Percentiles rank a stretch among this genome's conserved stretches.
Evolutionary conservation across 2,329 filamentous ascomycete genomes (phyloP).

Genomic region (Aspergillus pseudotamarii): DNA sequence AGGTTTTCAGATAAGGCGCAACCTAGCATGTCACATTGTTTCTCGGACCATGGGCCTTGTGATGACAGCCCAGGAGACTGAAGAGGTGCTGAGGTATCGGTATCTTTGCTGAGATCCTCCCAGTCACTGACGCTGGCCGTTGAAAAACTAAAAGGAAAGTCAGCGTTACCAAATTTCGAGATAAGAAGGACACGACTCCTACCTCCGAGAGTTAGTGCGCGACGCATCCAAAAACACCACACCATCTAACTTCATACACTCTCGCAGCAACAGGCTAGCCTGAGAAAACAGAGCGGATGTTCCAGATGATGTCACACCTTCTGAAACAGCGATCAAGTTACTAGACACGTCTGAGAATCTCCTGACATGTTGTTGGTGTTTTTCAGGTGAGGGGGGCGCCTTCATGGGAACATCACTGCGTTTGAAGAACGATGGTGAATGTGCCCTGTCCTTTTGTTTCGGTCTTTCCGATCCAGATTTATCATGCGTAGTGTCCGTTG

Average conservation of each 20-base stretch:
- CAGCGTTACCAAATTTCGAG: neutral
- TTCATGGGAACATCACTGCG: neutral
- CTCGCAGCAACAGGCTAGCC: conserved; percentile 46
- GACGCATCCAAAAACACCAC: conserved; percentile 31
- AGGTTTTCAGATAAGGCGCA: conserved; percentile 8
- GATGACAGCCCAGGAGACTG: conserved; percentile 14
- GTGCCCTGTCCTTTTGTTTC: neutral
- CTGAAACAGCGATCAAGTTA: conserved; percentile 16
- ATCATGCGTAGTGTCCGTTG: neutral
- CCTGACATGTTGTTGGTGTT: conserved; percentile 14
- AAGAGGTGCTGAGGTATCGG: conserved; percentile 4
- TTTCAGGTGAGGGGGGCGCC: neutral
- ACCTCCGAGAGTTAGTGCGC: conserved; percentile 25
- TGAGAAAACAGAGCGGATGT: conserved; percentile 40
- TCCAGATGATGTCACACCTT: conserved; percentile 12
- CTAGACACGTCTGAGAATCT: conserved; percentile 14
- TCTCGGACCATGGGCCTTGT: conserved; percentile 17
- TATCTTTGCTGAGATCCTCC: conserved; percentile 12
- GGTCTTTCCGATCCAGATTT: neutral
- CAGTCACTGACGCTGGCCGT: conserved; percentile 16
- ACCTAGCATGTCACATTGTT: conserved; percentile 18
- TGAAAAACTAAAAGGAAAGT: conserved; percentile 9
- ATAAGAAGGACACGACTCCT: neutral
- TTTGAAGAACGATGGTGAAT: conserved; percentile 8
- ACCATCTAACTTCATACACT: conserved; percentile 45